Evolutionary conservation across 495 filamentous ascomycete species (phyloP).

Genomic region (Tuber indicum): DNA sequence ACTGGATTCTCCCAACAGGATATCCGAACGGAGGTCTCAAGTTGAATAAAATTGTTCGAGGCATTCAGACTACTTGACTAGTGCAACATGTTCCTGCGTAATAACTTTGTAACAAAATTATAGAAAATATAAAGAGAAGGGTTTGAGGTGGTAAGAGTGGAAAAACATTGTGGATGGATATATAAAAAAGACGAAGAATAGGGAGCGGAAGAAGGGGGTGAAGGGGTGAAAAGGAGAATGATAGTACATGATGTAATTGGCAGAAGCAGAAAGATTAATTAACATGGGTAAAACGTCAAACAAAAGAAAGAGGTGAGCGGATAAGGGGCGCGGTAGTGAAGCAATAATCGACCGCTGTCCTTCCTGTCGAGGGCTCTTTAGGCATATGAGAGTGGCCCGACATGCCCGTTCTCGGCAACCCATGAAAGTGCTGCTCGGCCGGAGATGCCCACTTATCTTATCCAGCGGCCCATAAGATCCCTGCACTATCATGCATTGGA

Average conservation of each 20-base stretch:
- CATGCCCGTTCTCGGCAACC: neutral
- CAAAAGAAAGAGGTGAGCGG: neutral
- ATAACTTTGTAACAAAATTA: neutral
- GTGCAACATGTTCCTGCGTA: neutral
- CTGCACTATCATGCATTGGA: neutral
- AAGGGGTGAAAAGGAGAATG: neutral
- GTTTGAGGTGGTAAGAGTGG: neutral
- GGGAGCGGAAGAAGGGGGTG: neutral
- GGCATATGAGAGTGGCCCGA: neutral
- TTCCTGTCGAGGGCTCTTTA: neutral
- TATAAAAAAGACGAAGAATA: neutral
- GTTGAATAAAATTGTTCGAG: neutral
- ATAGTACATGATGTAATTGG: neutral
- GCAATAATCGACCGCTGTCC: neutral
- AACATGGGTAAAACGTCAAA: neutral
- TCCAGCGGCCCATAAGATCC: neutral
- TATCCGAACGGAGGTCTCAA: neutral
- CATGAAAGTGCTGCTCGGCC: neutral
- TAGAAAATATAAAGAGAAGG: neutral
- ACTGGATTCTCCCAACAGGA: neutral
- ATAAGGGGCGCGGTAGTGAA: neutral
- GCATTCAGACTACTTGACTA: neutral
- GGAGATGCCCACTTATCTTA: neutral
- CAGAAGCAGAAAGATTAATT: neutral
- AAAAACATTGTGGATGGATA: neutral